A percentile compares a stretch with the other conserved stretches of the same genome.
These are phyloP conservation scores for Lentinula lateritia DNA, from an alignment of 768 basidiomycete species.

Conservation along the genomic window DNA sequence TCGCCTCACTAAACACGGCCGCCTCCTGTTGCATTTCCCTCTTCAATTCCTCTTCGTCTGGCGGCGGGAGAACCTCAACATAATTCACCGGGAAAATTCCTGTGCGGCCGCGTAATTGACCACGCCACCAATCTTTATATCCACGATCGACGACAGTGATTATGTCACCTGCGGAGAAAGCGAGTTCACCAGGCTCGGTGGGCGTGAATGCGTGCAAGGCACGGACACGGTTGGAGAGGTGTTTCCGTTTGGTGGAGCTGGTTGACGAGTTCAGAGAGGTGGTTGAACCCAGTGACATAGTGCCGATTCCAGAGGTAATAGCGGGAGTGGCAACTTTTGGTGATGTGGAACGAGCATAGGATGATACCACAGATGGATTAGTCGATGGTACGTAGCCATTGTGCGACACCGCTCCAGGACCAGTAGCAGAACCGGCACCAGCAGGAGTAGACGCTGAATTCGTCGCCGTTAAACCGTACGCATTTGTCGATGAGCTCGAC, in stretches of 20 bases:
- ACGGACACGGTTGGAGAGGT: conserved; percentile 73
- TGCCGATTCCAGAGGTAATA: background rate
- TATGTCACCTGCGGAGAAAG: conserved; percentile 87
- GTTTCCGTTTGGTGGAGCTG: conserved; percentile 23
- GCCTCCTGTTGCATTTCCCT: conserved; percentile 85
- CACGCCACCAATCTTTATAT: conserved; percentile 97
- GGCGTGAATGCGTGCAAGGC: conserved; percentile 89
- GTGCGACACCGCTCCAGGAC: background rate
- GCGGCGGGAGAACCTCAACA: conserved; percentile 85
- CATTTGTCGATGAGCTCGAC: background rate
- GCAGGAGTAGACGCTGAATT: background rate
- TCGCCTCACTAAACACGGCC: conserved; percentile 81
- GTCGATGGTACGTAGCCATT: background rate
- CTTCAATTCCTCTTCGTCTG: conserved; percentile 68
- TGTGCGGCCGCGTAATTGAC: conserved; percentile 82
- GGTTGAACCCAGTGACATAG: conserved; percentile 36
- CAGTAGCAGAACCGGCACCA: background rate
- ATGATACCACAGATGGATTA: background rate
- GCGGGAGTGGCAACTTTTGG: conserved; percentile 13
- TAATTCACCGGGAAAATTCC: conserved; percentile 98
- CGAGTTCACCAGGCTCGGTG: conserved; percentile 83
- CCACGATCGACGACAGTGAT: conserved; percentile 93
- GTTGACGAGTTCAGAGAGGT: conserved; percentile 50
- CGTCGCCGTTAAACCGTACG: background rate
- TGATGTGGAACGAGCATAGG: background rate